phyloP scores from a whole-genome alignment of 257 asterid genomes.

The Salvia splendens region DNA sequence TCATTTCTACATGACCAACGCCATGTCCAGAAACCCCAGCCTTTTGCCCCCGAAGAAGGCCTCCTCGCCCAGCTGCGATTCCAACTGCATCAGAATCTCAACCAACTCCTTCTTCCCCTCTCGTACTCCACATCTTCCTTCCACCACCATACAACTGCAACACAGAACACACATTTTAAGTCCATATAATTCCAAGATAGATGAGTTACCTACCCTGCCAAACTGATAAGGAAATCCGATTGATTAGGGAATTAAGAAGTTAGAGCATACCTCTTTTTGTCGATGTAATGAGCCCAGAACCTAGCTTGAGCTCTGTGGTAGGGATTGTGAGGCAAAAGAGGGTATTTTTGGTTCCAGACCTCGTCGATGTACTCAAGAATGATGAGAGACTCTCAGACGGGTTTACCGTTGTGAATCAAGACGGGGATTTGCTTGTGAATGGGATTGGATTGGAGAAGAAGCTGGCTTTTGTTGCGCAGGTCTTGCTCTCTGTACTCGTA shows the following conservation, averaged over 20 bases:
- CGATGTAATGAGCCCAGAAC: conserved; percentile 21
- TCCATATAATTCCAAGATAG: too few species aligned
- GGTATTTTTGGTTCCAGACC: conserved; percentile 43
- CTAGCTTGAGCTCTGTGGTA: conserved; percentile 33
- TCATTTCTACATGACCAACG: conserved; percentile 36
- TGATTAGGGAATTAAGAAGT: too few species aligned
- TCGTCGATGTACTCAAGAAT: conserved; percentile 61
- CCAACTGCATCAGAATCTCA: conserved; percentile 37
- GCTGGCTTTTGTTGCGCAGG: conserved; percentile 37
- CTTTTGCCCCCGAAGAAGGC: conserved; percentile 52
- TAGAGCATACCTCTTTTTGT: background rate
- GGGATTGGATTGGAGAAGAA: conserved; percentile 50
- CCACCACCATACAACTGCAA: conserved; percentile 35
- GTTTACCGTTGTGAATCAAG: background rate
- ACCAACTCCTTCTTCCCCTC: conserved; percentile 32
- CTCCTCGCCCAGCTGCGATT: conserved; percentile 45
- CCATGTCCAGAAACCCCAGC: conserved; percentile 43
- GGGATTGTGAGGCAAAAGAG: conserved; percentile 47
- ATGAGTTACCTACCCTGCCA: too few species aligned
- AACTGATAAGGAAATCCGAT: too few species aligned
- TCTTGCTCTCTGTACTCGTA: conserved; percentile 44
- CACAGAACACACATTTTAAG: too few species aligned
- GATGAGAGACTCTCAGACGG: conserved; percentile 43
- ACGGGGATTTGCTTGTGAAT: conserved; percentile 45
- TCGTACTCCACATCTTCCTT: conserved; percentile 33